Base-by-base conservation (phyloP, 2,329 filamentous ascomycete genomes). In the Ophiocordyceps sinensis region DNA sequence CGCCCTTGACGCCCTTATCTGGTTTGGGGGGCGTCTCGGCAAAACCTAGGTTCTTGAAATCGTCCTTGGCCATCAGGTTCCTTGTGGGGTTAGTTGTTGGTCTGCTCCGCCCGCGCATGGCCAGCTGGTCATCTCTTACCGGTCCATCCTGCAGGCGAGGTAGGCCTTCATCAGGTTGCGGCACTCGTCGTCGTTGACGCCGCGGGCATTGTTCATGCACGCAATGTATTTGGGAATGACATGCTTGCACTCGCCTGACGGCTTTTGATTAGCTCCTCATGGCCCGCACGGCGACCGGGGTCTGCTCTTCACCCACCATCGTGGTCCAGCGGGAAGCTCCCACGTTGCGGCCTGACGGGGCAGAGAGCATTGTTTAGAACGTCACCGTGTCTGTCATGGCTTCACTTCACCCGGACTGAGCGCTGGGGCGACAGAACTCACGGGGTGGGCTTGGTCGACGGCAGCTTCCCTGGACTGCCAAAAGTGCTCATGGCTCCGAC, bases 261-360 rank as follows among this genome's bases (percentile, higher is more conserved):
- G 4, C 14, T 19, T 30, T 37, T 37, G 6, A 29, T 21, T 28
- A 38, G 13, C 4, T 13, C 7, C 7, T 10, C 19, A 8, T 5
- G 23, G 28, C n/a, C 15, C n/a, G 39, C 36, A 29, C 19, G 14
- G 9, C n/a, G 15, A 17, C 32, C 23, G 9, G 39, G 23, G 37
- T 40, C 29, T 37, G 28, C 14, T 29, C 3, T 26, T 21, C 23
- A 48, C 62, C 49, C 52, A 67, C 67, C 86, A 60, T 94, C 87
- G 54, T 95, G 88, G 61, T 96, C 89, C 42, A 96, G 77, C n/a
- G 89, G 89, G 56, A 96, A 96, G 53, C 85, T 93, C 42, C 89
- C 89, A 53, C 88, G 79, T 60, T 95, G 84, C 5, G 89, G 89
- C 43, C 85, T 91, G 50, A 26, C 23, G 23, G 23, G 23, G 19